phyloP scores from a whole-genome alignment of 495 filamentous ascomycete genomes.

The Xylaria cubensis region DNA sequence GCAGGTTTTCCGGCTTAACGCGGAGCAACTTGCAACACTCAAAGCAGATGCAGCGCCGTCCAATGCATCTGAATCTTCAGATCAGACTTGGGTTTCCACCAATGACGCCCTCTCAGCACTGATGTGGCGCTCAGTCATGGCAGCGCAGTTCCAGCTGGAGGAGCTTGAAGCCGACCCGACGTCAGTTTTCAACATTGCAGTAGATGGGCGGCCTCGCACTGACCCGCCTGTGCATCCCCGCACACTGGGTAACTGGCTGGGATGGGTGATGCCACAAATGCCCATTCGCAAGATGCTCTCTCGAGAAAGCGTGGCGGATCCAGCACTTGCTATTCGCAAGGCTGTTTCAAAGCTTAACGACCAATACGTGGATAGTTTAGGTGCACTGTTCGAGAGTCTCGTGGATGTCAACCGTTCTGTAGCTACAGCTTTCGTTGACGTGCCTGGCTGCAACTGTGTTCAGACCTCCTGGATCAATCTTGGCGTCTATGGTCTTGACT shows the following conservation, averaged over 20 bases:
- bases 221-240: slow-evolving; percentile 42
- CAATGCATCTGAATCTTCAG: slow-evolving; percentile 38
- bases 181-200: slow-evolving; percentile 44
- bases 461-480: slow-evolving; percentile 45
- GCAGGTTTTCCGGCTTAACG: slow-evolving; percentile 44
- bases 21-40: slow-evolving; percentile 36
- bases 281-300: slow-evolving; percentile 37
- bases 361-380: slow-evolving; percentile 38
- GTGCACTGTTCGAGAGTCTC: slow-evolving; percentile 35
- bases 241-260: slow-evolving; percentile 45
- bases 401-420: slow-evolving; percentile 37
- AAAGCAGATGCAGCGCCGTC: slow-evolving; percentile 45
- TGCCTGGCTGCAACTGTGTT: slow-evolving; percentile 43
- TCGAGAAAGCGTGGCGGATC: slow-evolving; percentile 40
- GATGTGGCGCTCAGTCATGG: slow-evolving; percentile 51
- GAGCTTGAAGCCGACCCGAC: slow-evolving; percentile 40
- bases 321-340: slow-evolving; percentile 35
- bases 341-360: slow-evolving; percentile 35
- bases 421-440: slow-evolving; percentile 44
- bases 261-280: slow-evolving; percentile 41
- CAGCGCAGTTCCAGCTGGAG: slow-evolving; percentile 42
- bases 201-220: slow-evolving; percentile 43
- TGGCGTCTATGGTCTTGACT: slow-evolving; percentile 43
- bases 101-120: slow-evolving; percentile 50
- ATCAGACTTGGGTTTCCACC: slow-evolving; percentile 45